Conservation (phyloP, 805 yeast genomes). For the Debaryomyces hansenii region DNA sequence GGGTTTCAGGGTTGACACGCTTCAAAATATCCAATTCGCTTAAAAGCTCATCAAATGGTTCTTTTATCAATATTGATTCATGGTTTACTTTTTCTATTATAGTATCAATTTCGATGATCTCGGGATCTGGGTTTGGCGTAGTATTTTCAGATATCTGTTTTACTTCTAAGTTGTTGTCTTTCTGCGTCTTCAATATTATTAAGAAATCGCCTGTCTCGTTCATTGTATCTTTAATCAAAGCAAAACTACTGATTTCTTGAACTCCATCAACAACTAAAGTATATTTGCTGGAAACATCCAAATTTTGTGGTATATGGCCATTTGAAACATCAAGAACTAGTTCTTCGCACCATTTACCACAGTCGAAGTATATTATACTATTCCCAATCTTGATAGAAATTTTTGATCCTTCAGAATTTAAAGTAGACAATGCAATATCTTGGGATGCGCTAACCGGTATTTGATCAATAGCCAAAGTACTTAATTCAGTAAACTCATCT, state of each 20-base stretch:
- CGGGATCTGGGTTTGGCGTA: background rate
- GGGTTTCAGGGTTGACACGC: background rate
- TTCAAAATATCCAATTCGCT: conserved; percentile 12
- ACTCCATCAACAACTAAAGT: conserved; percentile 3
- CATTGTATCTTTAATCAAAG: conserved; percentile 23
- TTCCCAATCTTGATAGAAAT: conserved; percentile 6
- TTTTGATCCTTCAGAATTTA: conserved; percentile 4
- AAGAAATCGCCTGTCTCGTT: conserved; percentile 29
- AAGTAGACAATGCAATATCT: conserved; percentile 2
- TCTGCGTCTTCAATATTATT: conserved; percentile 12
- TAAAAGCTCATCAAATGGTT: conserved; percentile 19
- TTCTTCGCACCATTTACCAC: conserved; percentile 15
- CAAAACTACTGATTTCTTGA: conserved; percentile 9
- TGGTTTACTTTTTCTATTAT: background rate
- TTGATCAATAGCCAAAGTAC: conserved; percentile 15
- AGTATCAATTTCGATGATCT: background rate
- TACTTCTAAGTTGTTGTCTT: conserved; percentile 11
- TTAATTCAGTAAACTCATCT: conserved; percentile 8
- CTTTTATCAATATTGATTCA: conserved; percentile 7
- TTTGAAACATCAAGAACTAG: conserved; percentile 6
- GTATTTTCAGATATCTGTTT: conserved; percentile 10
- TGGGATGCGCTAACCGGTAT: conserved; percentile 6
- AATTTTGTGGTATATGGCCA: background rate
- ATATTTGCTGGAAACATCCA: conserved; percentile 5
- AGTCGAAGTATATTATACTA: conserved; percentile 11